phyloP scores from a whole-genome alignment of 805 yeast genomes.

The Zygosaccharomyces bailii region DNA sequence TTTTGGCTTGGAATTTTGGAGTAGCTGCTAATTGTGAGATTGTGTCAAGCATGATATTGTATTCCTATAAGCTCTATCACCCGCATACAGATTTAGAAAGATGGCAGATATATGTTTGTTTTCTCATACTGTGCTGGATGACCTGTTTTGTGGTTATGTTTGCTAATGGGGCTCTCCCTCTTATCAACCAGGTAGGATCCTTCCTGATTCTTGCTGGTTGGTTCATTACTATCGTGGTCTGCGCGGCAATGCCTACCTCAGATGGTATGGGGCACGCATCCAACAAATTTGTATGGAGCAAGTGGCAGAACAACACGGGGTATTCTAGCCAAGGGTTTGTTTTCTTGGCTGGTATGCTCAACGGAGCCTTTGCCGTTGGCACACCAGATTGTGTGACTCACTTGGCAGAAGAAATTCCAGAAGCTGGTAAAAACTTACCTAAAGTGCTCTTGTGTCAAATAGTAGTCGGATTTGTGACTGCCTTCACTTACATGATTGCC shows the following conservation, averaged over 20 bases:
- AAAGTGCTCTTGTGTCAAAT: conserved; percentile 9
- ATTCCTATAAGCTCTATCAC: conserved; percentile 7
- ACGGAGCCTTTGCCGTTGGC: conserved; percentile 11
- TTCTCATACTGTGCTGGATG: conserved; percentile 8
- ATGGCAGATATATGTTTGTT: conserved; percentile 9
- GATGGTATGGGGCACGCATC: conserved; percentile 10
- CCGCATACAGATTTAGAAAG: conserved; percentile 4
- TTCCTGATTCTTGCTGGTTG: conserved; percentile 11
- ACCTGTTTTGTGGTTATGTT: conserved; percentile 10
- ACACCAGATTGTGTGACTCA: conserved; percentile 11
- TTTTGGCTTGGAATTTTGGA: conserved; percentile 10
- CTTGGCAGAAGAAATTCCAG: conserved; percentile 11
- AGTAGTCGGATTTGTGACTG: conserved; percentile 10
- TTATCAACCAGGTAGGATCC: conserved; percentile 8
- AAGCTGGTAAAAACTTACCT: conserved; percentile 10
- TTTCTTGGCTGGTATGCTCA: conserved; percentile 10
- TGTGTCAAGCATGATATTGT: conserved; percentile 7
- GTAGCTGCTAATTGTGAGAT: conserved; percentile 9
- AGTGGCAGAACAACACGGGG: conserved; percentile 10
- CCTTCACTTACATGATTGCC: conserved; percentile 10
- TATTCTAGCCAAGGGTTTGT: conserved; percentile 10
- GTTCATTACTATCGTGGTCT: conserved; percentile 11
- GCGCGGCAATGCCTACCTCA: conserved; percentile 9
- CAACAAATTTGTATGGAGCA: conserved; percentile 8
- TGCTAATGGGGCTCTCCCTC: conserved; percentile 9